Evolutionary conservation across 2,329 filamentous ascomycete genomes (phyloP), one percentile per base, ranked within the genome.

Genomic region (Rutstroemia sydowiana): DNA sequence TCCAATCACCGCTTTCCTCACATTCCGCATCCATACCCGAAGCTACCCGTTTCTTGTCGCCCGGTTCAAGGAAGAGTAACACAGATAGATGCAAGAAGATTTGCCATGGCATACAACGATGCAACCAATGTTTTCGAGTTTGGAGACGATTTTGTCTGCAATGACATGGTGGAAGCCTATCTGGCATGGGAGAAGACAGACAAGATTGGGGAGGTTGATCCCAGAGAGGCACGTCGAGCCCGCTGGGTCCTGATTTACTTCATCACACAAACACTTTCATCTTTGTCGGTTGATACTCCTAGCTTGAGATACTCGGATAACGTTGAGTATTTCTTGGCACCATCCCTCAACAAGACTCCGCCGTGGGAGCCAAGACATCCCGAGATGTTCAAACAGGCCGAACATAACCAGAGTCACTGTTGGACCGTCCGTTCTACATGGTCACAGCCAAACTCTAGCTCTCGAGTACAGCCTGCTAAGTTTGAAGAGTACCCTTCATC

Each of bases 11-110:
- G 75, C 7, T 84, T 79, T 61, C 82, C 83, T 3, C 81, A 85
- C 55, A 79, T 87, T 41, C 78, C 84, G 0, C 77, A 85, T 53
- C 82, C 84, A 0, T 85, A 83, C 57, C 82, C 84, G 0, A 67
- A 86, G 1, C 72, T 86, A 3, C 84, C 84, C 1, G 71, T 77
- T 40, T 73, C 75, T 0, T 72, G 74, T 30, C 65, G 44, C n/a
- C 43, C 34, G 11, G 41, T 30, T 32, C 47, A 21, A 61, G 58
- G 48, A 51, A 54, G n/a, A 51, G 49, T 31, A 34, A 55, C 3
- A 59, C 61, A 14, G 59, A 63, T 43, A 59, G 54, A 53, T 61
- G 60, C 62, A 45, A 52, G 59, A 34, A 58, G 52, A 40, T 57
- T 59, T 21, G 60, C 60, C 32, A 67, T 83, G 2, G 77, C 78